phyloP scores from a whole-genome alignment of 495 filamentous ascomycete genomes.

The Daldinia caldariorum region DNA sequence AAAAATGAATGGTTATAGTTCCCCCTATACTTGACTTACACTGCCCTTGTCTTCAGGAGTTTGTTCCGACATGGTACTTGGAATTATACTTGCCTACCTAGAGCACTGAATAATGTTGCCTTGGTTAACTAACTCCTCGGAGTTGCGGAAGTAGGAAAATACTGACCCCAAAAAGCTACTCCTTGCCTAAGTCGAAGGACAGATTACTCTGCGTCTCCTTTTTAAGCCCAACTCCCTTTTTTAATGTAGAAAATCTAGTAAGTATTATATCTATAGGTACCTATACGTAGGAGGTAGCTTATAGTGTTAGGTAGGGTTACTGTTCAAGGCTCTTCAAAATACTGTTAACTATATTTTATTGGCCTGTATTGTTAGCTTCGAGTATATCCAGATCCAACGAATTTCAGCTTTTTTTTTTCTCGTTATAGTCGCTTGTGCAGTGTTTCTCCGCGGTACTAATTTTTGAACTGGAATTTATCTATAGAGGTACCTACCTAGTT shows the following conservation, averaged over 20 bases:
- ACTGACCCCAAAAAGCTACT: neutral
- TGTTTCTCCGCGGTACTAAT: neutral
- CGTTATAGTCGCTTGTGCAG: neutral
- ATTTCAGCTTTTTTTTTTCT: neutral
- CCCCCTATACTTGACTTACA: neutral
- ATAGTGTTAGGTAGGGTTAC: neutral
- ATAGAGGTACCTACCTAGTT: no score
- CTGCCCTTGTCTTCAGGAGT: neutral
- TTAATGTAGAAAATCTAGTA: neutral
- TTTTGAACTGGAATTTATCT: neutral
- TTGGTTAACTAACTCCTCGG: neutral
- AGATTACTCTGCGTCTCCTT: no score
- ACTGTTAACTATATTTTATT: neutral
- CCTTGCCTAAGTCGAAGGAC: neutral
- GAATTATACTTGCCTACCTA: neutral
- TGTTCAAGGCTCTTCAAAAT: neutral
- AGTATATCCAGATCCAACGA: neutral
- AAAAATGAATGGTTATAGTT: slow-evolving; percentile 1
- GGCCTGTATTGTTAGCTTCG: neutral
- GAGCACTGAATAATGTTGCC: neutral
- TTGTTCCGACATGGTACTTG: neutral
- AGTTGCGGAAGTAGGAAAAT: neutral
- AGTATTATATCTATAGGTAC: neutral
- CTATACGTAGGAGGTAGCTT: neutral
- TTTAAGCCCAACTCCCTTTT: neutral